Percentiles rank a stretch among this genome's conserved stretches.
Conservation (phyloP, 192 early-diverging fungal genomes). For the Thamnidium elegans region DNA sequence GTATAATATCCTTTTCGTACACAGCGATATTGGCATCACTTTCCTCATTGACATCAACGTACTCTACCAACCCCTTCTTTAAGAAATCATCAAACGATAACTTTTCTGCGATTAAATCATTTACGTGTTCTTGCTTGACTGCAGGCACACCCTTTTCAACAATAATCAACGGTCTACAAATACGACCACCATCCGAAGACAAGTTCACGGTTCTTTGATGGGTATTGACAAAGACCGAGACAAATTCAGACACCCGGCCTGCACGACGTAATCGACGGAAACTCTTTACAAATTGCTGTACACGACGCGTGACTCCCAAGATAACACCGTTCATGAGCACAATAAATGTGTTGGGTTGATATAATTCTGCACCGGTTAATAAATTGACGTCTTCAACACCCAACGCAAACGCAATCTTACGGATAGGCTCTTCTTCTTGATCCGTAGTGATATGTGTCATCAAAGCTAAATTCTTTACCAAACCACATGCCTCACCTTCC, state of each 20-base stretch:
- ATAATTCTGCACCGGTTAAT: conserved; percentile 84
- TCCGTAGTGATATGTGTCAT: conserved; percentile 99
- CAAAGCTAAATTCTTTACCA: conserved; percentile 95
- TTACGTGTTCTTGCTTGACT: conserved; percentile 64
- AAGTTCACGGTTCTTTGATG: conserved; percentile 87
- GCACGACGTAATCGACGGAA: conserved; percentile 84
- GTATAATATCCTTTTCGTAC: conserved; percentile 81
- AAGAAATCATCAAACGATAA: conserved; percentile 91
- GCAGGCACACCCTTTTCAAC: conserved; percentile 75
- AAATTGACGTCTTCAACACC: conserved; percentile 93
- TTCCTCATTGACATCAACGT: conserved; percentile 97
- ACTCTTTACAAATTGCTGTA: conserved; percentile 80
- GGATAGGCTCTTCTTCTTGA: conserved; percentile 79
- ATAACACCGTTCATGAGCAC: conserved; percentile 95
- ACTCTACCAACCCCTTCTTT: conserved; percentile 86
- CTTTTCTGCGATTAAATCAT: conserved; percentile 51
- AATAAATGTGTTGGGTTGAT: conserved; percentile 73
- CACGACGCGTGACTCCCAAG: conserved; percentile 80
- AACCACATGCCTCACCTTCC: conserved; percentile 96
- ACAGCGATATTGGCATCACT: conserved; percentile 94
- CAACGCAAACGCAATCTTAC: conserved; percentile 75
- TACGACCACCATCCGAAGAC: conserved; percentile 90
- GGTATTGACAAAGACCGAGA: conserved; percentile 83
- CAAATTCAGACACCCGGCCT: conserved; percentile 87
- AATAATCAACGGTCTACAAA: conserved; percentile 96